Evolutionary conservation across 2,329 filamentous ascomycete genomes (phyloP).

Genomic region (Karstenula rhodostoma): DNA sequence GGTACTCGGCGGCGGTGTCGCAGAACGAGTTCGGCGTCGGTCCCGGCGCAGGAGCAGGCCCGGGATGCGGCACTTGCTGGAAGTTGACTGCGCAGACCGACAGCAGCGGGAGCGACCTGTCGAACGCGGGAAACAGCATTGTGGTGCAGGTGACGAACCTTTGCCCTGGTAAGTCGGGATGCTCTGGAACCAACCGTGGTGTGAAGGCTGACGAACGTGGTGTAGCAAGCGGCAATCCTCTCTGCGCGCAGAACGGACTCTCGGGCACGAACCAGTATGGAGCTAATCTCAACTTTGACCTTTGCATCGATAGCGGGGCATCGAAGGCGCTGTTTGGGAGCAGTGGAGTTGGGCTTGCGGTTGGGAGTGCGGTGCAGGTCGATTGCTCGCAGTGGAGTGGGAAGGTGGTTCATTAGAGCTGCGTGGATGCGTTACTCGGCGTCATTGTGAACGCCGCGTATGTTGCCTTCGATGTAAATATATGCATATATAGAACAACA

Average conservation of each 20-base stretch:
- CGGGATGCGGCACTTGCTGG: conserved; percentile 52
- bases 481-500: neutral
- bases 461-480: neutral
- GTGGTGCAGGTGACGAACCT: conserved; percentile 54
- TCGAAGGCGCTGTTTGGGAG: conserved; percentile 47
- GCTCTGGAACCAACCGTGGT: no score
- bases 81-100: conserved; percentile 48
- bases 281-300: conserved; percentile 52
- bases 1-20: conserved; percentile 44
- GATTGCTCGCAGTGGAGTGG: conserved; percentile 28
- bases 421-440: neutral
- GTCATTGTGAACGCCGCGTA: neutral
- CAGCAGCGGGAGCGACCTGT: conserved; percentile 33
- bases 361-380: conserved; percentile 45
- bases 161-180: conserved; percentile 45
- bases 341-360: conserved; percentile 38
- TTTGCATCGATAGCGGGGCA: conserved; percentile 52
- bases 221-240: conserved; percentile 43
- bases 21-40: conserved; percentile 47
- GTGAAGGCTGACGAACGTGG: neutral
- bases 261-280: conserved; percentile 49
- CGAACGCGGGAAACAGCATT: conserved; percentile 44
- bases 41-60: conserved; percentile 45
- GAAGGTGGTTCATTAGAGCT: conserved; percentile 1
- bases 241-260: conserved; percentile 47